Conservation (phyloP, 345 rosid species). For the Anastatica hierochuntica region DNA sequence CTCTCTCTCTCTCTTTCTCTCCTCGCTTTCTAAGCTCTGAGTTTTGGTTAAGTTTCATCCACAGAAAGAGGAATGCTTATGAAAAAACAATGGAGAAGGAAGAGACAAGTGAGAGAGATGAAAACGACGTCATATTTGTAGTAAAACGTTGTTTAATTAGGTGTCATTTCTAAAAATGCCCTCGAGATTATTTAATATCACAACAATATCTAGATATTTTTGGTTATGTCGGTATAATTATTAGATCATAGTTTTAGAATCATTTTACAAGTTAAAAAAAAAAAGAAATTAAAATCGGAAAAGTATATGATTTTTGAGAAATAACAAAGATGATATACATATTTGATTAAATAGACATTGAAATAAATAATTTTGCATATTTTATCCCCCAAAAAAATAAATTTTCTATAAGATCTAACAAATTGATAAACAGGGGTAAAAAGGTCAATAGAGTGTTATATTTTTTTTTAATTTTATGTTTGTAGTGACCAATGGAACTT, state of each 20-base stretch:
- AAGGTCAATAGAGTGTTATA: background rate
- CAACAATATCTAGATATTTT: no score
- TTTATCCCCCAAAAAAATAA: no score
- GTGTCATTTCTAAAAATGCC: conserved; percentile 18
- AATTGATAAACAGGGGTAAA: background rate
- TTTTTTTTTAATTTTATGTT: background rate
- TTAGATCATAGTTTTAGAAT: no score
- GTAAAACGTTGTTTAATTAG: background rate
- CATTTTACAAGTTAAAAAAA: no score
- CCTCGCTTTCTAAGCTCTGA: background rate
- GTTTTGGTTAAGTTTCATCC: conserved; percentile 32
- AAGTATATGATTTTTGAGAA: no score
- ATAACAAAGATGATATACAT: no score
- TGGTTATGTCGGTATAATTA: no score
- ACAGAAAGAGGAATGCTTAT: conserved; percentile 22
- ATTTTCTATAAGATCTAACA: no score
- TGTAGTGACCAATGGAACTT: background rate
- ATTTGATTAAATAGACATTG: no score
- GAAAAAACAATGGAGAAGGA: conserved; percentile 13
- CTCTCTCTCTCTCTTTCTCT: background rate
- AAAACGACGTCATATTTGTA: conserved; percentile 7
- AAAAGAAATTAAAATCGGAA: no score
- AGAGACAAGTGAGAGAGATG: background rate
- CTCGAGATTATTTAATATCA: conserved; percentile 16
- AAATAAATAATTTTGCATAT: no score